Evolutionary conservation across 148 eudicot genomes (phyloP).

Genomic region (Nepenthes mirabilis): DNA sequence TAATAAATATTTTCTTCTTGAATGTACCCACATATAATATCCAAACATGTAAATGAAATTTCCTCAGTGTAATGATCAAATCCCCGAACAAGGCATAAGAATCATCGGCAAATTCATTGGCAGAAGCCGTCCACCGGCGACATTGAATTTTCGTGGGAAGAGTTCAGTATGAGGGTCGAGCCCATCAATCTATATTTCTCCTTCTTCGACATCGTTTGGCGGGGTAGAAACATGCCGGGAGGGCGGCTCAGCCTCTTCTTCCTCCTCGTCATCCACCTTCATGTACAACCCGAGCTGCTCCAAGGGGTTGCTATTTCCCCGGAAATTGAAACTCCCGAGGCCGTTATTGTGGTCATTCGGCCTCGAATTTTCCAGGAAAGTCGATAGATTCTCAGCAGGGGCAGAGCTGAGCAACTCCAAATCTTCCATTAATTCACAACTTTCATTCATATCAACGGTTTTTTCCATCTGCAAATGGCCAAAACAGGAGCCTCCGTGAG

Average conservation of each 20-base stretch:
- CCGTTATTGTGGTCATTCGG: conserved; percentile 39
- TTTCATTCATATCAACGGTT: conserved; percentile 81
- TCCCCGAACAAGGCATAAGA: no score
- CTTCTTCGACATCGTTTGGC: conserved; percentile 49
- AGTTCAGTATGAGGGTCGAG: no score
- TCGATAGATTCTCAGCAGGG: conserved; percentile 37
- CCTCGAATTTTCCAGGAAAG: conserved; percentile 35
- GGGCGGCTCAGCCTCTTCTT: conserved; percentile 49
- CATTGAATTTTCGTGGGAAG: no score
- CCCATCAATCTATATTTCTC: conserved; percentile 50
- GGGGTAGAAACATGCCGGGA: conserved; percentile 13
- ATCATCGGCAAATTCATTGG: no score
- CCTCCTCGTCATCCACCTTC: conserved; percentile 66
- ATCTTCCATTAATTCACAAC: conserved; percentile 65
- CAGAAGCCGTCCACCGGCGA: no score
- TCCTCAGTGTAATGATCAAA: no score
- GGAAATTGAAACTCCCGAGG: conserved; percentile 71
- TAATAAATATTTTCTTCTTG: no score
- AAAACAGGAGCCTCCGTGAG: no score
- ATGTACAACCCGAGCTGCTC: conserved; percentile 90
- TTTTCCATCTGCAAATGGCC: conserved; percentile 65
- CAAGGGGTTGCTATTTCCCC: conserved; percentile 49
- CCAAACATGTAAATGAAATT: no score
- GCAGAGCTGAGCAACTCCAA: conserved; percentile 65
- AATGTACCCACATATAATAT: no score